These are phyloP conservation scores for Metschnikowia hibisci DNA, from an alignment of 805 yeast genomes.

Conservation along the genomic window DNA sequence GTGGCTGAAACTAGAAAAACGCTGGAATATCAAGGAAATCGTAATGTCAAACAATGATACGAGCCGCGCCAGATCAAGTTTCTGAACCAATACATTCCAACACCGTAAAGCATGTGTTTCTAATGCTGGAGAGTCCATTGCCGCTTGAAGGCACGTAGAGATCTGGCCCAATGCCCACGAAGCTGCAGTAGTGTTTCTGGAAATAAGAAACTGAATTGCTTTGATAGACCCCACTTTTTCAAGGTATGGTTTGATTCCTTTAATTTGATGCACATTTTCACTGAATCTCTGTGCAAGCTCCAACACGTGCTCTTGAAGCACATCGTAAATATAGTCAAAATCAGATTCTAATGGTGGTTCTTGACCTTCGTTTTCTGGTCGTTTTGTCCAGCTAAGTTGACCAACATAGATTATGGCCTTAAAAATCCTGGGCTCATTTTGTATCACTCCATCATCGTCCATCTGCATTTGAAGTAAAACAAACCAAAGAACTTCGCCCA, in stretches of 20 bases:
- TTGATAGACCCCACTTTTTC: constrained; percentile 68
- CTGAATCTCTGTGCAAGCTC: constrained; percentile 79
- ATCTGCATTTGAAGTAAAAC: constrained; percentile 31
- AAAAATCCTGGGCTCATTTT: constrained; percentile 33
- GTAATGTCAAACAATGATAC: constrained; percentile 69
- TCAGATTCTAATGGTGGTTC: constrained; percentile 13
- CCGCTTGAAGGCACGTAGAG: constrained; percentile 78
- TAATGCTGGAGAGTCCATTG: constrained; percentile 59
- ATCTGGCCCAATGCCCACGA: constrained; percentile 71
- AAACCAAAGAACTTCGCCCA: constrained; percentile 39
- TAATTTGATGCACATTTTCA: constrained; percentile 69
- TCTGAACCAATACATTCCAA: constrained; percentile 59
- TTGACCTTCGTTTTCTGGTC: constrained; percentile 8
- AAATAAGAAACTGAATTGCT: constrained; percentile 68
- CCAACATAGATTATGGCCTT: constrained; percentile 43
- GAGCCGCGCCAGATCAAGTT: constrained; percentile 54
- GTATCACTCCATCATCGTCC: constrained; percentile 26
- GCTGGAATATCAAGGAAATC: constrained; percentile 67
- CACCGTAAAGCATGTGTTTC: constrained; percentile 61
- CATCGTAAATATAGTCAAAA: constrained; percentile 25
- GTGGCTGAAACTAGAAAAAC: constrained; percentile 50
- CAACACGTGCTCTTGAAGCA: constrained; percentile 54
- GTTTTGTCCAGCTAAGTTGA: constrained; percentile 20
- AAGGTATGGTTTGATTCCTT: constrained; percentile 66
- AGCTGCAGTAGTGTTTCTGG: constrained; percentile 51